Evolutionary conservation across 2,329 filamentous ascomycete species (phyloP).

Genomic region (Clarireedia paspali): DNA sequence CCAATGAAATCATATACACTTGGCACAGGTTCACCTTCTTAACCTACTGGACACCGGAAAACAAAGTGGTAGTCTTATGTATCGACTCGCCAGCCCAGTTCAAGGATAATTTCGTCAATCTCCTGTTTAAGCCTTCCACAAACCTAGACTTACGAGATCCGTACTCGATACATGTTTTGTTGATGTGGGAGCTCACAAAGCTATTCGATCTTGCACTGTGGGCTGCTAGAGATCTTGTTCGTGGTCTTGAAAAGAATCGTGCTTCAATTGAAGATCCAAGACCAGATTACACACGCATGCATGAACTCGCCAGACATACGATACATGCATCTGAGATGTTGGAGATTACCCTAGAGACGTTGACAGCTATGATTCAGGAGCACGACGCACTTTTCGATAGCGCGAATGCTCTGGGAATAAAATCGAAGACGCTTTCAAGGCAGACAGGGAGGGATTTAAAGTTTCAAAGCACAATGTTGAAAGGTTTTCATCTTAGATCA

Average conservation of each 20-base stretch:
- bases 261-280: background rate
- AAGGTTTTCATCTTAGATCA: conserved; percentile 1
- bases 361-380: background rate
- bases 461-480: background rate
- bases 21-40: conserved; percentile 2
- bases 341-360: background rate
- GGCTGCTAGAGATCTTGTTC: background rate
- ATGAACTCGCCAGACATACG: conserved; percentile 3
- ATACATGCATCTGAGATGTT: conserved; percentile 2
- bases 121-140: background rate
- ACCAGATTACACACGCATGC: background rate
- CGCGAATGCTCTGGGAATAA: background rate
- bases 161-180: background rate
- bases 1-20: background rate
- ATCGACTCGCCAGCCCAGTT: background rate
- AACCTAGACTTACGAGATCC: background rate
- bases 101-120: background rate
- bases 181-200: conserved; percentile 1
- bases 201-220: conserved; percentile 1
- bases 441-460: background rate
- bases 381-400: background rate
- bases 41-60: background rate
- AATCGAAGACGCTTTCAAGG: background rate
- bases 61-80: background rate
- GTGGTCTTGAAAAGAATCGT: conserved; percentile 2